Base-by-base conservation (phyloP, 305 asterid genomes). In the Fraxinus sp. region DNA sequence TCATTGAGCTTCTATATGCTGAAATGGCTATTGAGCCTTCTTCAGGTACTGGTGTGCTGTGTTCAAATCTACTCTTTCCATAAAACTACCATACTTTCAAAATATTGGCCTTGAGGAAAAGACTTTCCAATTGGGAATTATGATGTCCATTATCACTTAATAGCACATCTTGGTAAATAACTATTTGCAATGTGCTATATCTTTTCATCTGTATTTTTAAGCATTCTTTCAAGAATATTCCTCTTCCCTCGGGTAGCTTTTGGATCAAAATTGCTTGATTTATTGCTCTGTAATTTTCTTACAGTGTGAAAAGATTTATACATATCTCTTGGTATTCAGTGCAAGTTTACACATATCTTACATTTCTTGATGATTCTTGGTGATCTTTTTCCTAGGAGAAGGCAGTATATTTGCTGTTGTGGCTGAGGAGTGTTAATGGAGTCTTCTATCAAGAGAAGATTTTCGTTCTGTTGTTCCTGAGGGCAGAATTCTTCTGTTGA, bases 1-100 rank as follows among this genome's bases (percentile, higher is more conserved):
- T 70, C 22, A 16, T 30, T 70, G 24, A 70, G 75, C 85, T 77
- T 80, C 83, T 66, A 52, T 73, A 35, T 82, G 84, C 83, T 87
- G 86, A 78, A 79, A 80, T 78, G 75, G 71, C 77, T 74, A 49
- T 55, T 30, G 76, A 79, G 84, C 86, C 86, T 79, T 85, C 84
- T 78, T 82, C 89, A 86, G 87, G 89, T 89, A 87, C 85, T 16
- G 22, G 64, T 16, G 22, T 52, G 9, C 64, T 75, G 41, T 20
- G 18, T 28, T 30, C 9, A 70, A 32, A 70, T 70, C 37, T 28
- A 30, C 76, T 32, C 7, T 28, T 26, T 32, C 22, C 7, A 32
- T 70, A 28, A 32, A 68, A 70, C 35, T 70, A 30, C 41, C 76
- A 32, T 70, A 70, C 14, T 70, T 30, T 16, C 30, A 11, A 26